phyloP scores from a whole-genome alignment of 208 protist genomes.

The Vickermania ingenoplastis region DNA sequence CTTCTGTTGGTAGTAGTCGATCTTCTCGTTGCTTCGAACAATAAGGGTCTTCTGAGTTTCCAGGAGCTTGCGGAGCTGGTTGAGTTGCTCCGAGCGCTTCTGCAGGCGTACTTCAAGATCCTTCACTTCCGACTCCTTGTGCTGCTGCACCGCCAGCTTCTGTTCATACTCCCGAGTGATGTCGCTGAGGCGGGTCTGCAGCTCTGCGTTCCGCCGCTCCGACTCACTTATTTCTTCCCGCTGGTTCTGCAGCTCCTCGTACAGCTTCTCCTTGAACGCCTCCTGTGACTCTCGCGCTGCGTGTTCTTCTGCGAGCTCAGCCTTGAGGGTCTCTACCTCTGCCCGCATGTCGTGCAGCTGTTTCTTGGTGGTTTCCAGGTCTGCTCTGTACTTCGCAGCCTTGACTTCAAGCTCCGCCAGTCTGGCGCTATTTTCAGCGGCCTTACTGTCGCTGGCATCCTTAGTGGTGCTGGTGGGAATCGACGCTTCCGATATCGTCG shows the following conservation, averaged over 20 bases:
- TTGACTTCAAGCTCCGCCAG: neutral
- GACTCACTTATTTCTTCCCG: constrained; percentile 28
- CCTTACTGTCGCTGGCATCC: neutral
- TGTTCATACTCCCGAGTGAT: constrained; percentile 44
- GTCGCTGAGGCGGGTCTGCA: constrained; percentile 39
- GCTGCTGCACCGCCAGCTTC: constrained; percentile 19
- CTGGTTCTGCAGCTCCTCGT: constrained; percentile 45
- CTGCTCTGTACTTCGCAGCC: neutral
- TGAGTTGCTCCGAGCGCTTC: constrained; percentile 62
- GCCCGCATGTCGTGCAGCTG: neutral
- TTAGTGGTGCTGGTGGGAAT: neutral
- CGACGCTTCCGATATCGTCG: neutral
- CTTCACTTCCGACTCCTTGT: constrained; percentile 23
- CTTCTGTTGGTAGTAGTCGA: constrained; percentile 48
- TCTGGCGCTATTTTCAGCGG: neutral
- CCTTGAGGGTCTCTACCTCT: constrained; percentile 7
- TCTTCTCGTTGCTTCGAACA: constrained; percentile 77
- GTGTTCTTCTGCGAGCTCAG: constrained; percentile 46
- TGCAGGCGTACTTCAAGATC: constrained; percentile 34
- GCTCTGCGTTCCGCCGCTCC: constrained; percentile 26
- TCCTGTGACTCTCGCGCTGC: constrained; percentile 18
- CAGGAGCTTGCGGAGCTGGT: constrained; percentile 63
- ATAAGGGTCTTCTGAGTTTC: constrained; percentile 82
- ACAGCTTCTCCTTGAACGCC: constrained; percentile 25
- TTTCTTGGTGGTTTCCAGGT: neutral